Evolutionary conservation across 2,329 filamentous ascomycete genomes (phyloP).

Genomic region (Diaporthe vaccinii): DNA sequence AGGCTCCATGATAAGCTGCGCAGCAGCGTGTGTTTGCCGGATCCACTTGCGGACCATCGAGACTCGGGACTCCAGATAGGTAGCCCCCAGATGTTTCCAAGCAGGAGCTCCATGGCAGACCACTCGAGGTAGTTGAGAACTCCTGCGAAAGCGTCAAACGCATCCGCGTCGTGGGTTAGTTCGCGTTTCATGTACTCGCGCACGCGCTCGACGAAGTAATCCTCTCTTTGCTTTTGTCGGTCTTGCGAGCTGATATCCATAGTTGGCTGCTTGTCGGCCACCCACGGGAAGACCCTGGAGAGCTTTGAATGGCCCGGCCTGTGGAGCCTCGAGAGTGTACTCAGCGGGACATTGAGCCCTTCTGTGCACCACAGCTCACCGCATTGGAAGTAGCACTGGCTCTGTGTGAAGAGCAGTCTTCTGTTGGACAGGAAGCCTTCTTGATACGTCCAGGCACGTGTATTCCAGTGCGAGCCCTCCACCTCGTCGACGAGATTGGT

Average conservation of each 20-base stretch:
- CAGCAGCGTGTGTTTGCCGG: slow-evolving; percentile 10
- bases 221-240: slow-evolving; percentile 25
- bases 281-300: slow-evolving; percentile 21
- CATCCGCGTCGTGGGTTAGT: slow-evolving; percentile 23
- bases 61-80: slow-evolving; percentile 16
- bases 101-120: slow-evolving; percentile 21
- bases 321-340: slow-evolving; percentile 12
- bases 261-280: not conserved
- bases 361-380: slow-evolving; percentile 30
- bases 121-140: slow-evolving; percentile 29
- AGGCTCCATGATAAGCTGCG: slow-evolving; percentile 29
- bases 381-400: slow-evolving; percentile 57
- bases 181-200: slow-evolving; percentile 34
- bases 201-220: slow-evolving; percentile 24
- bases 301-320: slow-evolving; percentile 14
- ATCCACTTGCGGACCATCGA: slow-evolving; percentile 8
- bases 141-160: slow-evolving; percentile 26
- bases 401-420: slow-evolving; percentile 55
- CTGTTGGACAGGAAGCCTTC: slow-evolving; percentile 54
- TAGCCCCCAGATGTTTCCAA: slow-evolving; percentile 26
- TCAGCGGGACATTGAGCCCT: slow-evolving; percentile 5
- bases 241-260: not conserved
- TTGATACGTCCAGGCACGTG: slow-evolving; percentile 56
- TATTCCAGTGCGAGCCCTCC: slow-evolving; percentile 50
- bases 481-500: slow-evolving; percentile 30